Conservation (phyloP, 2,329 filamentous ascomycete species). For the Rhinocladiella mackenziei region DNA sequence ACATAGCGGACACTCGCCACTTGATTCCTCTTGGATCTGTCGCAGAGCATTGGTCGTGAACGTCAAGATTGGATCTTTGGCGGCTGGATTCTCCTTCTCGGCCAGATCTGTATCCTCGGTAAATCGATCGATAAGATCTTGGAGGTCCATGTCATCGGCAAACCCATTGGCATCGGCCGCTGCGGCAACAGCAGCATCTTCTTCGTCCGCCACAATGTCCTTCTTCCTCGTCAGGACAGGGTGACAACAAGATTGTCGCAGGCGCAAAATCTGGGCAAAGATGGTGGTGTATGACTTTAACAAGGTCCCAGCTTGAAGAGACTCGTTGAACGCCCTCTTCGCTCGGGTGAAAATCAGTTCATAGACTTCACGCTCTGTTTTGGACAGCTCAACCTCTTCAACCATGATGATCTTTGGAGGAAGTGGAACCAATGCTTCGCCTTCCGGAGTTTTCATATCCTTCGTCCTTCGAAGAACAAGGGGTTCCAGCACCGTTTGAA, state of each 20-base stretch:
- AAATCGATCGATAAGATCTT: slow-evolving; percentile 79
- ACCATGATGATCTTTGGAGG: slow-evolving; percentile 80
- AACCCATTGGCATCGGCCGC: slow-evolving; percentile 77
- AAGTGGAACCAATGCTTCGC: slow-evolving; percentile 73
- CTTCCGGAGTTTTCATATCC: slow-evolving; percentile 93
- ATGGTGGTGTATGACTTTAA: slow-evolving; percentile 96
- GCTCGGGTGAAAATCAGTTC: slow-evolving; percentile 81
- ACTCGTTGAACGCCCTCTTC: slow-evolving; percentile 77
- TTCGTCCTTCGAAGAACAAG: slow-evolving; percentile 94
- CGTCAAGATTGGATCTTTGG: slow-evolving; percentile 58
- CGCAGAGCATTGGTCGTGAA: slow-evolving; percentile 85
- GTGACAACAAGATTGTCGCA: slow-evolving; percentile 92
- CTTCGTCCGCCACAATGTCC: slow-evolving; percentile 79
- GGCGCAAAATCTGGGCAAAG: slow-evolving; percentile 88
- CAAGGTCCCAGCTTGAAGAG: slow-evolving; percentile 84
- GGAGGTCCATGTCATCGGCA: slow-evolving; percentile 93
- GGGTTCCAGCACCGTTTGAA: slow-evolving; percentile 93
- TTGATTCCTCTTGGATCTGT: slow-evolving; percentile 85
- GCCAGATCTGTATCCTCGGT: slow-evolving; percentile 62
- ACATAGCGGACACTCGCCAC: slow-evolving; percentile 90
- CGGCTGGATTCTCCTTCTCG: slow-evolving; percentile 47
- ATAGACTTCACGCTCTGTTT: slow-evolving; percentile 84
- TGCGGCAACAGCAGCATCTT: slow-evolving; percentile 61
- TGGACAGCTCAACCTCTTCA: slow-evolving; percentile 78
- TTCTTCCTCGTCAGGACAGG: slow-evolving; percentile 83